phyloP scores from a whole-genome alignment of 345 rosid genomes.

The Corymbia maculata region DNA sequence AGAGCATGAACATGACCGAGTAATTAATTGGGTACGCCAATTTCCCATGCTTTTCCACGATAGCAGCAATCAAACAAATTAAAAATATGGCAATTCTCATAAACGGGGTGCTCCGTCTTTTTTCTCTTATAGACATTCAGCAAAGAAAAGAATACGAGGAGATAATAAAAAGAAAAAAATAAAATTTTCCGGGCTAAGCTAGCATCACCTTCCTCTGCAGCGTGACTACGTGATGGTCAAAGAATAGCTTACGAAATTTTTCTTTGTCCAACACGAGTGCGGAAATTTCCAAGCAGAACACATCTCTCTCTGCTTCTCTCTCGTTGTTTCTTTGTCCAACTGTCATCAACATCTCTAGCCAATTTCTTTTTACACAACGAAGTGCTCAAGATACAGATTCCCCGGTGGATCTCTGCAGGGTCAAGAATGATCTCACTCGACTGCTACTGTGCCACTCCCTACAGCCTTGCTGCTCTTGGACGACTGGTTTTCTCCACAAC shows the following conservation, averaged over 20 bases:
- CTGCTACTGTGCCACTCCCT: background rate
- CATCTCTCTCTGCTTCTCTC: background rate
- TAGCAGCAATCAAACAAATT: too few species aligned
- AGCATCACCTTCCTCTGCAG: too few species aligned
- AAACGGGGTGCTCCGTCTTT: too few species aligned
- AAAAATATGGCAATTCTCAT: too few species aligned
- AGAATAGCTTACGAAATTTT: background rate
- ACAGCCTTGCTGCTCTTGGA: background rate
- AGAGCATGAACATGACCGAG: too few species aligned
- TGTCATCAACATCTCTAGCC: background rate
- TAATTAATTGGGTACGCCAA: too few species aligned
- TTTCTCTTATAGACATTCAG: too few species aligned
- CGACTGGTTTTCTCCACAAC: background rate
- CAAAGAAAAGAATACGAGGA: too few species aligned
- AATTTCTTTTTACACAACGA: background rate
- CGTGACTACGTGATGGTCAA: too few species aligned
- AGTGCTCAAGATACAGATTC: background rate
- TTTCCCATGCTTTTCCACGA: too few species aligned
- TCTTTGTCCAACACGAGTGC: background rate
- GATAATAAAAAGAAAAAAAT: too few species aligned
- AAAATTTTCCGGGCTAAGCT: too few species aligned
- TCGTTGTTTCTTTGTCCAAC: background rate
- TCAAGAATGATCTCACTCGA: background rate
- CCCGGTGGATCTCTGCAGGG: rapidly evolving
- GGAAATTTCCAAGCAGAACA: background rate